Conservation (phyloP, 352 stramenopile species). For the Phytophthora kernoviae region DNA sequence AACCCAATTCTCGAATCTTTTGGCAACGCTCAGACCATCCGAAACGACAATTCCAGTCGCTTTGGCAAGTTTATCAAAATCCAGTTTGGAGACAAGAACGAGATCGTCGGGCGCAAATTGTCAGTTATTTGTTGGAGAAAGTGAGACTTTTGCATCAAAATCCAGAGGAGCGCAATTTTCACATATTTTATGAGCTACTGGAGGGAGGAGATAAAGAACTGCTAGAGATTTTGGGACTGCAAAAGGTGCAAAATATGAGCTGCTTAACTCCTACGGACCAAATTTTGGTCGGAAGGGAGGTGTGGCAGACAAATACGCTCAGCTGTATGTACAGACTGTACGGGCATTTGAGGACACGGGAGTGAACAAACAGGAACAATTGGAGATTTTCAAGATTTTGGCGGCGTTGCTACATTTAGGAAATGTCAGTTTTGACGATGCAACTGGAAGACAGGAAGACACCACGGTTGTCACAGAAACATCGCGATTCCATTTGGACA, state of each 20-base stretch:
- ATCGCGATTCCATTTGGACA: slow-evolving; percentile 60
- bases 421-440: slow-evolving; percentile 90
- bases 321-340: slow-evolving; percentile 67
- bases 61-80: slow-evolving; percentile 98
- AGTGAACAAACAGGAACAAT: slow-evolving; percentile 49
- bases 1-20: slow-evolving; percentile 98
- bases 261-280: slow-evolving; percentile 88
- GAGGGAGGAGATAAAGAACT: slow-evolving; percentile 74
- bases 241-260: slow-evolving; percentile 80
- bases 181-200: slow-evolving; percentile 97
- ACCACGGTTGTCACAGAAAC: slow-evolving; percentile 42
- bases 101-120: slow-evolving; percentile 94
- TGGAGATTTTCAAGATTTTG: slow-evolving; percentile 73
- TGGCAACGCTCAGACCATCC: slow-evolving; percentile 96
- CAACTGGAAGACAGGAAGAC: slow-evolving; percentile 49
- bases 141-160: slow-evolving; percentile 94
- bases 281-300: slow-evolving; percentile 32
- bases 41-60: slow-evolving; percentile 96
- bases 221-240: slow-evolving; percentile 64
- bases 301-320: slow-evolving; percentile 55
- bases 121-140: slow-evolving; percentile 98
- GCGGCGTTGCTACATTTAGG: slow-evolving; percentile 95
- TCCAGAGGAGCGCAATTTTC: slow-evolving; percentile 93
- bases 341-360: slow-evolving; percentile 82
- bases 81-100: slow-evolving; percentile 80